These are phyloP conservation scores for Populus hybrid DNA, from an alignment of 441 rosid genomes.

Conservation along the genomic window DNA sequence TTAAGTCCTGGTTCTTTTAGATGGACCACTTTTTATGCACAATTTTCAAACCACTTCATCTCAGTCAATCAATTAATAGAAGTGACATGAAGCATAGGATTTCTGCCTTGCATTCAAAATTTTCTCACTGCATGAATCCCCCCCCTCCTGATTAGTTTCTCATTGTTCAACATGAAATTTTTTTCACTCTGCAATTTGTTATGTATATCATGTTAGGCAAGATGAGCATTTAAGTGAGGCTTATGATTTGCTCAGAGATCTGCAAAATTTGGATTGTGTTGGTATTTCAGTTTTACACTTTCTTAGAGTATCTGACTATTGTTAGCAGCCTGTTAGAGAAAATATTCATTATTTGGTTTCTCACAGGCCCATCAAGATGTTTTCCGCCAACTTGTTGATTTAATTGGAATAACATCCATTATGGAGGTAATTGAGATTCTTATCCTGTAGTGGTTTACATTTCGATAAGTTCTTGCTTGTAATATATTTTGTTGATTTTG, in stretches of 20 bases:
- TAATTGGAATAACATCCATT: conserved; percentile 94
- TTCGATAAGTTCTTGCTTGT: conserved; percentile 10
- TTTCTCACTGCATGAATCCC: not conserved
- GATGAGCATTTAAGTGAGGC: not conserved
- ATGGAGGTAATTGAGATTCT: conserved; percentile 69
- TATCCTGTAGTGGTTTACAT: conserved; percentile 5
- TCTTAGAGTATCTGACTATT: not conserved
- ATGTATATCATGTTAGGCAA: not conserved
- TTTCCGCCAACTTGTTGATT: conserved; percentile 73
- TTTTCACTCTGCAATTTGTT: not conserved
- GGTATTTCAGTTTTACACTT: not conserved
- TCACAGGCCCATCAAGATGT: conserved; percentile 80
- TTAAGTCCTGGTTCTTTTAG: no score
- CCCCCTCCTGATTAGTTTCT: not conserved
- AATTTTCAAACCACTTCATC: no score
- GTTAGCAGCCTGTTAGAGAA: not conserved
- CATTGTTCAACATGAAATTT: not conserved
- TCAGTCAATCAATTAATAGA: no score
- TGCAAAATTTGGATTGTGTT: not conserved
- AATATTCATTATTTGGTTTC: conserved; percentile 11
- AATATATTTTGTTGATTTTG: conserved; percentile 7
- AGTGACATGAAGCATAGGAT: not conserved
- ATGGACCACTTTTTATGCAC: no score
- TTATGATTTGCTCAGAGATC: not conserved
- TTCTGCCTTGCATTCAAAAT: not conserved